Base-by-base conservation (phyloP, 2,329 filamentous ascomycete species). In the Alternaria conjuncta region DNA sequence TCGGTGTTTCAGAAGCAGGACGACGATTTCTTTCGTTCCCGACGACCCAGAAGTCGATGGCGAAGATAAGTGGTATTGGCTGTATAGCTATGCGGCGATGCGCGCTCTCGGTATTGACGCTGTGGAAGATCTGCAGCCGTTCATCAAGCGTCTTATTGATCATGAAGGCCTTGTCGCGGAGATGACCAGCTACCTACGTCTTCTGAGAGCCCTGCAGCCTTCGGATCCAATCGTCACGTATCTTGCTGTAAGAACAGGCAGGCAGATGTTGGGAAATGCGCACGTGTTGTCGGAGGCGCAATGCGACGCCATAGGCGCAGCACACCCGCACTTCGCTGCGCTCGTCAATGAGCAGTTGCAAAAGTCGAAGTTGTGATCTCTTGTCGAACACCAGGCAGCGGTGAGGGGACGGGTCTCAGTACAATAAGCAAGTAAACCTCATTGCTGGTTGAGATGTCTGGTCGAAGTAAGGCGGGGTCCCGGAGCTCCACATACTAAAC, bases 51-150 rank as follows among this genome's bases (percentile, higher is more conserved):
- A 55, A 15, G 41, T 63, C n/a, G 55, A 61, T 7, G 41, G 36
- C 7, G 15, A 36, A n/a, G 65, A 63, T 15, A 65, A 55, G 20
- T 63, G 51, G 46, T 61, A 59, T 43, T 65, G 45, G 53, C 25
- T 67, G 15, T 67, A 65, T 46, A 55, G 46, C 18, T 67, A 65
- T 57, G 21, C 55, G 6, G 44, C 28, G 6, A 63, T 67, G 63
- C 50, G 49, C 4, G 49, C 46, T 11, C 36, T 67, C 9, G 59
- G 63, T 7, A 58, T 65, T 36, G 30, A 58, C 18, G 57, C 61
- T 44, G 57, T 60, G 8, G 43, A 44, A 21, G 11, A 21, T 6
- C 57, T 67, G 7, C 53, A 45, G 43, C 25, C 18, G 10, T 56
- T 61, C 32, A 45, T 65, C 28, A 44, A 49, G 30, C n/a, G 12